Percentiles rank a stretch among this genome's conserved stretches.
These are phyloP conservation scores for Penicillium bovifimosum DNA, from an alignment of 495 filamentous ascomycete genomes.

Conservation along the genomic window DNA sequence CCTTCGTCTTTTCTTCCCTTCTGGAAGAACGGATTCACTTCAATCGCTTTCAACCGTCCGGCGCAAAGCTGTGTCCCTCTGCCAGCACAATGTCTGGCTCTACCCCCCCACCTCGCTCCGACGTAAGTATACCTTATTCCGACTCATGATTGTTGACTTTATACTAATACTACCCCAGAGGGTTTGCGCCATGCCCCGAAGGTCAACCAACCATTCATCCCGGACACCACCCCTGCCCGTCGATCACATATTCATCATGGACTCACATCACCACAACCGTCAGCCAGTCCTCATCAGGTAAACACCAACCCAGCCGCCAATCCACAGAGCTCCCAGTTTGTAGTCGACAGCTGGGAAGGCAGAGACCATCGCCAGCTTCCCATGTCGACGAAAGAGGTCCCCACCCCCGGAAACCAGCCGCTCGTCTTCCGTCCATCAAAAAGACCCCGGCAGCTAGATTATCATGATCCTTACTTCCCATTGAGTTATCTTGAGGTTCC, in stretches of 20 bases:
- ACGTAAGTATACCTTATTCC: constrained; percentile 13
- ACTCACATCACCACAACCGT: constrained; percentile 32
- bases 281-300: constrained; percentile 18
- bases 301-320: constrained; percentile 30
- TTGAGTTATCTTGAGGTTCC: constrained; percentile 38
- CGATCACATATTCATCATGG: constrained; percentile 34
- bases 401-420: constrained; percentile 42
- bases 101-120: constrained; percentile 25
- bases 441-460: constrained; percentile 32
- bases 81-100: constrained; percentile 21
- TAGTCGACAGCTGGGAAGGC: constrained; percentile 35
- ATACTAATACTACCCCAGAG: constrained; percentile 30
- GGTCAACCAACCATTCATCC: constrained; percentile 44
- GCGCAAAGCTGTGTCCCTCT: not conserved
- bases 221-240: constrained; percentile 38
- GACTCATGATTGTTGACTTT: not conserved
- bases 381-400: constrained; percentile 41
- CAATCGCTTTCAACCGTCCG: not conserved
- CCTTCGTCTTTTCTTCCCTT: not conserved
- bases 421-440: constrained; percentile 29
- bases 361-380: constrained; percentile 33
- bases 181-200: constrained; percentile 45
- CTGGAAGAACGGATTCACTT: not conserved
- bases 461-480: constrained; percentile 42
- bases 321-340: constrained; percentile 24